These are phyloP conservation scores for Arabidopsis lyrata DNA, from an alignment of 441 rosid genomes.

Conservation along the genomic window DNA sequence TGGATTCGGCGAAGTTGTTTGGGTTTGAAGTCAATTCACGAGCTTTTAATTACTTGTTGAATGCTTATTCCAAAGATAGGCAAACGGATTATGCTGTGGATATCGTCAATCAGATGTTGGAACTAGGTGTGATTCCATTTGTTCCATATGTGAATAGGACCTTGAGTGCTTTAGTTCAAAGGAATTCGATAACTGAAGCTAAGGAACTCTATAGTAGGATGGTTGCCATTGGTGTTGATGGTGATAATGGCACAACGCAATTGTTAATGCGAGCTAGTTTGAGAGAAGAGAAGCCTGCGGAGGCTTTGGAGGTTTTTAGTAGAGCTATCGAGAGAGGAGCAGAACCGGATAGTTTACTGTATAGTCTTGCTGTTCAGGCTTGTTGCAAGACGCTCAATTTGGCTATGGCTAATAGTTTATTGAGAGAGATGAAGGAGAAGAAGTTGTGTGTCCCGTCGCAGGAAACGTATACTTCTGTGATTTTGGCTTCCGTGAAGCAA, in stretches of 20 bases:
- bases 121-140: slow-evolving; percentile 47
- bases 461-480: slow-evolving; percentile 53
- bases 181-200: slow-evolving; percentile 48
- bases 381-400: slow-evolving; percentile 53
- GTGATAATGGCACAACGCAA: slow-evolving; percentile 54
- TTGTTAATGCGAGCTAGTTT: slow-evolving; percentile 59
- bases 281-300: slow-evolving; percentile 55
- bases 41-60: slow-evolving; percentile 63
- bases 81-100: slow-evolving; percentile 51
- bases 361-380: slow-evolving; percentile 57
- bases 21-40: slow-evolving; percentile 47
- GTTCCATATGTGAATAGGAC: slow-evolving; percentile 46
- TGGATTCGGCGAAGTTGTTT: slow-evolving; percentile 49
- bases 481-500: slow-evolving; percentile 63
- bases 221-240: slow-evolving; percentile 51
- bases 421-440: slow-evolving; percentile 62
- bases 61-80: slow-evolving; percentile 48
- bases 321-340: slow-evolving; percentile 58
- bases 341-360: slow-evolving; percentile 54
- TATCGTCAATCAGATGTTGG: slow-evolving; percentile 55
- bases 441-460: slow-evolving; percentile 57
- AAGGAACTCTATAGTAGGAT: slow-evolving; percentile 54
- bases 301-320: slow-evolving; percentile 52
- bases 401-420: slow-evolving; percentile 50
- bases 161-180: slow-evolving; percentile 52